Conservation (phyloP, 345 rosid species). For the Brassica nigra region DNA sequence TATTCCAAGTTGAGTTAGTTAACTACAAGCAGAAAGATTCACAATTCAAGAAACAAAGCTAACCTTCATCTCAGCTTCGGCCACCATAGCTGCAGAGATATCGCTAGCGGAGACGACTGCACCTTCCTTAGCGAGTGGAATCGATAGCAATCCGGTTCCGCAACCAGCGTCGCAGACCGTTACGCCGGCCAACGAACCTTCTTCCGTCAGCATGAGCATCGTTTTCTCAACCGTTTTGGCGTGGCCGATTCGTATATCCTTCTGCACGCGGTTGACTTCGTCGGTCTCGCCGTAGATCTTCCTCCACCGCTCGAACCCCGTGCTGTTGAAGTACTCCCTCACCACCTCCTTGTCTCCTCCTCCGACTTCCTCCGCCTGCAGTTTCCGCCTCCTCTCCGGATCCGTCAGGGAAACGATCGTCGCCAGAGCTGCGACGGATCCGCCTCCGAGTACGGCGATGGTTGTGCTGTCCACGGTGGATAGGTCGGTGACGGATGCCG, state of each 20-base stretch:
- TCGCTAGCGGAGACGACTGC: constrained; percentile 84
- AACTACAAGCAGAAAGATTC: not conserved
- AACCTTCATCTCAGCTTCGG: constrained; percentile 86
- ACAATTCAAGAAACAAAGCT: not conserved
- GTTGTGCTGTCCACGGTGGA: constrained; percentile 58
- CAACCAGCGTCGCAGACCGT: constrained; percentile 95
- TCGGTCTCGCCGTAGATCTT: constrained; percentile 91
- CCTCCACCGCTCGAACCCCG: constrained; percentile 92
- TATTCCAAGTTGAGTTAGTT: not conserved
- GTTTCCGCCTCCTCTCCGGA: constrained; percentile 73
- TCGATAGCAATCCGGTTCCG: constrained; percentile 76
- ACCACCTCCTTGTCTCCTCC: constrained; percentile 95
- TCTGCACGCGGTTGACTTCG: constrained; percentile 84
- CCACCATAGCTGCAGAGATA: constrained; percentile 92
- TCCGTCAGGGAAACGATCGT: constrained; percentile 75
- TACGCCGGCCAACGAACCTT: constrained; percentile 69
- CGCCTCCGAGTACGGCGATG: constrained; percentile 74
- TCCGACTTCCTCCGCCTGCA: constrained; percentile 93
- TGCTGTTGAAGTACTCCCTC: constrained; percentile 81
- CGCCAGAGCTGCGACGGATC: constrained; percentile 85
- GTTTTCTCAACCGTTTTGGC: constrained; percentile 83
- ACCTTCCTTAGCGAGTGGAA: constrained; percentile 87
- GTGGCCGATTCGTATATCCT: constrained; percentile 79
- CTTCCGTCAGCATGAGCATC: constrained; percentile 71
- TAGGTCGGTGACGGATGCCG: constrained; percentile 50